phyloP scores from a whole-genome alignment of 495 filamentous ascomycete genomes.

The Podospora sp. region DNA sequence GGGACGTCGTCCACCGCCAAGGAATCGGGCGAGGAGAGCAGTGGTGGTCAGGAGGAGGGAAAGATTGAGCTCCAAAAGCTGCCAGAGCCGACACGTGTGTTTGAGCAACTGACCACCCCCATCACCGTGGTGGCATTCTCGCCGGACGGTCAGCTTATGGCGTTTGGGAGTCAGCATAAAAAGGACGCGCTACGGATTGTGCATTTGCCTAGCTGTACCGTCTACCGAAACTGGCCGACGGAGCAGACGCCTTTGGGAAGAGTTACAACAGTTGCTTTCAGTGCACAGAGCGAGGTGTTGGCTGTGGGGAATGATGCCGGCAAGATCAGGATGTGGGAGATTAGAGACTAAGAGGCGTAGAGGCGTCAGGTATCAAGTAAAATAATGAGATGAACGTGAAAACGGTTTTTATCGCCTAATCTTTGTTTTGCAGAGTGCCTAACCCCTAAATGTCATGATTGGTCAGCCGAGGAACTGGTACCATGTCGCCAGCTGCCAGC shows the following conservation, averaged over 20 bases:
- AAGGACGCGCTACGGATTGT: constrained; percentile 85
- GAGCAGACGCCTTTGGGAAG: constrained; percentile 83
- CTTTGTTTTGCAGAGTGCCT: background rate
- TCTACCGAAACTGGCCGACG: constrained; percentile 97
- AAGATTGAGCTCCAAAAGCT: constrained; percentile 58
- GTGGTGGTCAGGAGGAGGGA: constrained; percentile 35
- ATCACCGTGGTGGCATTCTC: constrained; percentile 77
- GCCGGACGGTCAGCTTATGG: constrained; percentile 85
- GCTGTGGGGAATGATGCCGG: constrained; percentile 87
- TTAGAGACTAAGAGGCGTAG: constrained; percentile 47
- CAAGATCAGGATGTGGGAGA: constrained; percentile 85
- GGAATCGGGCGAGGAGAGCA: constrained; percentile 24
- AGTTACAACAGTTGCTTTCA: constrained; percentile 78
- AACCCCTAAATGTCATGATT: background rate
- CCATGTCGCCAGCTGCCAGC: no score
- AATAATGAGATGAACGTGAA: background rate
- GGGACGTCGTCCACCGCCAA: constrained; percentile 27
- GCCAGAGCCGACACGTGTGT: constrained; percentile 67
- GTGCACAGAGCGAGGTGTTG: constrained; percentile 67
- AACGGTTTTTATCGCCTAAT: background rate
- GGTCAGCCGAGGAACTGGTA: background rate
- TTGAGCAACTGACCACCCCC: constrained; percentile 87
- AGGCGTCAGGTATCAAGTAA: background rate
- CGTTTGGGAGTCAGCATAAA: constrained; percentile 81
- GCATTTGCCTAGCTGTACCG: constrained; percentile 87